Base-by-base conservation (phyloP, 116 monocot species). In the Posidonia oceanica region DNA sequence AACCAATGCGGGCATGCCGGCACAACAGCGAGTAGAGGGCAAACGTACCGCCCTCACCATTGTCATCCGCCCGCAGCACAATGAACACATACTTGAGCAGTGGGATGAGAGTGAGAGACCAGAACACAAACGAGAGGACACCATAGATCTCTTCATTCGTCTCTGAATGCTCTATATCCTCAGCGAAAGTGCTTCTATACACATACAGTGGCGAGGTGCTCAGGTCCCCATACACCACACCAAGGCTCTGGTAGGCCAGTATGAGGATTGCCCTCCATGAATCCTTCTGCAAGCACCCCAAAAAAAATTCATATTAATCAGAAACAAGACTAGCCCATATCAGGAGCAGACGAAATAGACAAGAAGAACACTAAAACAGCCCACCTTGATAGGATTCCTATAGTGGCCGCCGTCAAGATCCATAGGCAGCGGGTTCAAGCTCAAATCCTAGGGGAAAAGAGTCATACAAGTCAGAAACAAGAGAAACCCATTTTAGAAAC, bases 141-240 rank as follows among this genome's bases (percentile, higher is more conserved):
- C 87, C 75, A 63, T 66, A 80, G 5, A 64, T 72, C 41, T 75
- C 75, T 23, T 80, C 74, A 37, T 74, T 69, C 21, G 71, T 66
- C 54, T 67, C 71, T 3, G 71, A 38, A 57, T 62, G 72, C 38
- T 67, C 48, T 36, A 55, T 57, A 70, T 56, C 69, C 14, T 75
- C 75, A 6, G 75, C 60, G 44, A 80, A 80, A 39, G 62, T 39
- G 71, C 75, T 80, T 54, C 41, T 71, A 37, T 67, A 80, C 10
- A 80, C 80, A 18, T 80, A 80, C 52, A 80, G 80, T 51, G 80
- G 80, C 1, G 80, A 80, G 16, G 75, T 80, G 51, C 80, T 80
- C 39, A 80, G 66, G 63, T 75, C 80, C 3, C 80, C 80, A 52
- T 80, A 80, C 0, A 80, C 80, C 10, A 80, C 80, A 37, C 80